Percentiles rank a stretch among this genome's conserved stretches.
These are phyloP conservation scores for Wickerhamiella parazyma DNA, from an alignment of 805 yeast species.

Conservation along the genomic window DNA sequence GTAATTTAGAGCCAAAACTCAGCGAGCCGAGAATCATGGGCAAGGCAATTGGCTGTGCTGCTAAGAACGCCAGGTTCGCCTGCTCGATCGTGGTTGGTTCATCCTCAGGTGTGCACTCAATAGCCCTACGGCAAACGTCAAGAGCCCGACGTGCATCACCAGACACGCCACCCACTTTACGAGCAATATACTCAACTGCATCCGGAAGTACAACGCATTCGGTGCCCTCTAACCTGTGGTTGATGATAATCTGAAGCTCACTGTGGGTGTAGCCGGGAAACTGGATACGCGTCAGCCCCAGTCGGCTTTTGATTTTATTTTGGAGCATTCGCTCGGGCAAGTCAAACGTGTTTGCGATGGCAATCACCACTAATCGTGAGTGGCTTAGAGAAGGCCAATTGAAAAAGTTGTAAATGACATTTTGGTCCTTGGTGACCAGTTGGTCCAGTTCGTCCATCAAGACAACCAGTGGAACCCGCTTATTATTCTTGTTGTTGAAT, in stretches of 20 bases:
- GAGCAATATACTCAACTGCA: slow-evolving; percentile 81
- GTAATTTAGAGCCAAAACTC: slow-evolving; percentile 56
- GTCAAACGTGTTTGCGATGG: slow-evolving; percentile 96
- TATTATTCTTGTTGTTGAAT: slow-evolving; percentile 30
- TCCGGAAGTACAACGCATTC: slow-evolving; percentile 22
- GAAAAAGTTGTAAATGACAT: slow-evolving; percentile 84
- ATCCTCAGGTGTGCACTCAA: slow-evolving; percentile 38
- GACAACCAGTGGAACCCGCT: slow-evolving; percentile 29
- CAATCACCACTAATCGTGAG: slow-evolving; percentile 74
- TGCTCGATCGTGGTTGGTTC: slow-evolving; percentile 24
- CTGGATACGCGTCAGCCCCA: slow-evolving; percentile 76
- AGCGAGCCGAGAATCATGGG: slow-evolving; percentile 42
- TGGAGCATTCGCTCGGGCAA: slow-evolving; percentile 78
- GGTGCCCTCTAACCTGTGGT: slow-evolving; percentile 46
- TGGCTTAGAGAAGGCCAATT: slow-evolving; percentile 87
- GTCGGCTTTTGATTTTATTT: slow-evolving; percentile 79
- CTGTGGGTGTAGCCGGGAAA: slow-evolving; percentile 78
- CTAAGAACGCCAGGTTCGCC: slow-evolving; percentile 12
- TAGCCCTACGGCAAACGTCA: slow-evolving; percentile 75
- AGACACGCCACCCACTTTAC: slow-evolving; percentile 90
- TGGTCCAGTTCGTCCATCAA: slow-evolving; percentile 90
- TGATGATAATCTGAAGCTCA: slow-evolving; percentile 64
- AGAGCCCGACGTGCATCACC: slow-evolving; percentile 95
- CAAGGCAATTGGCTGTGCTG: slow-evolving; percentile 59
- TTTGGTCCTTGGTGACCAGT: slow-evolving; percentile 63